phyloP scores from a whole-genome alignment of 495 filamentous ascomycete species.

The Chaetomium fimeti region DNA sequence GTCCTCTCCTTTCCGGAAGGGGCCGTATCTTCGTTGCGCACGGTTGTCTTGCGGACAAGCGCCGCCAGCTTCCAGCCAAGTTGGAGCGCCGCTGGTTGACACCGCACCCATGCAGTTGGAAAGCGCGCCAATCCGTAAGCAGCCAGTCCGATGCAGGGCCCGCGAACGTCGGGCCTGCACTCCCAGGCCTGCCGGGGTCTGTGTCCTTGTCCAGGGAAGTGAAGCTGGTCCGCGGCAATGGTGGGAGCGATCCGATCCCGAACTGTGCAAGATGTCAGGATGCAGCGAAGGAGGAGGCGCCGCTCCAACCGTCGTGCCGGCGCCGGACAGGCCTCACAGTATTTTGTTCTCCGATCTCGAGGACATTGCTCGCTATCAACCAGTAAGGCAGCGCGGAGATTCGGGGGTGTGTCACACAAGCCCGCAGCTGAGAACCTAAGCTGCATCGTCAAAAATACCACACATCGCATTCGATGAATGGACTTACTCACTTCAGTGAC shows the following conservation, averaged over 20 bases:
- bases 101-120: conserved; percentile 4
- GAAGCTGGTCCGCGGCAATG: conserved; percentile 19
- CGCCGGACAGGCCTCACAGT: background rate
- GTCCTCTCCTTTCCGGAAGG: conserved; percentile 6
- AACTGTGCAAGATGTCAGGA: conserved; percentile 16
- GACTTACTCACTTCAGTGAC: no score
- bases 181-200: conserved; percentile 19
- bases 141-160: conserved; percentile 8
- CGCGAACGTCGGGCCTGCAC: conserved; percentile 26
- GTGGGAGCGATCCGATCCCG: conserved; percentile 20
- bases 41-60: conserved; percentile 7
- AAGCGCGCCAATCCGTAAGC: conserved; percentile 9
- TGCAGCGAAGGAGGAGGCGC: conserved; percentile 17
- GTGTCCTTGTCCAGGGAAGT: conserved; percentile 16
- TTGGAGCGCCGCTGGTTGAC: background rate
- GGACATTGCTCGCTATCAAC: background rate
- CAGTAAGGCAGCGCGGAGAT: background rate
- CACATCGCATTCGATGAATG: no score
- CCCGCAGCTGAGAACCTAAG: conserved; percentile 16
- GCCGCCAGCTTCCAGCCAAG: background rate
- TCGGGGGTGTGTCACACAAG: conserved; percentile 1
- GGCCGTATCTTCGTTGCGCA: conserved; percentile 11
- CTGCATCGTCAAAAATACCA: background rate
- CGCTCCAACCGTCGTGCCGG: conserved; percentile 19
- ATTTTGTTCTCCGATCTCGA: no score